Conservation (phyloP, 2,329 filamentous ascomycete genomes). For the Hortaea sp. region DNA sequence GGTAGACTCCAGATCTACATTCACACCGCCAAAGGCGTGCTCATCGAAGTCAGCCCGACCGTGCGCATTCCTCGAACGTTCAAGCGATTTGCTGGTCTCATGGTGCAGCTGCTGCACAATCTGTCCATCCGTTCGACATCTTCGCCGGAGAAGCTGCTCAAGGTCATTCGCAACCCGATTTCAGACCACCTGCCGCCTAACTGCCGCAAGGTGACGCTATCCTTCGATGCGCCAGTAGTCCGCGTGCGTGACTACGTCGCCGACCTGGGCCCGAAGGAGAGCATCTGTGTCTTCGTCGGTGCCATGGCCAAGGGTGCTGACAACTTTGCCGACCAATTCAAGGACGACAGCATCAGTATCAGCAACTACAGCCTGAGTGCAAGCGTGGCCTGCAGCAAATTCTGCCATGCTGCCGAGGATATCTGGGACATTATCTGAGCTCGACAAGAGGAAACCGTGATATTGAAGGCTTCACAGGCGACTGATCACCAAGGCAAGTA, state of each 20-base stretch:
- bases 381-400: constrained; percentile 98
- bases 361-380: constrained; percentile 96
- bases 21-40: constrained; percentile 89
- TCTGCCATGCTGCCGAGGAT: constrained; percentile 96
- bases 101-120: constrained; percentile 95
- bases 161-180: constrained; percentile 96
- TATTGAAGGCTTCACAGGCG: not conserved
- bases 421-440: constrained; percentile 82
- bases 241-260: constrained; percentile 84
- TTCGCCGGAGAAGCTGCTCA: constrained; percentile 92
- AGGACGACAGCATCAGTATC: constrained; percentile 96
- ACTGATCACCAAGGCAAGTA: constrained; percentile 13
- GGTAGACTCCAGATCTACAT: constrained; percentile 98
- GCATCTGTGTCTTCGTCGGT: constrained; percentile 93
- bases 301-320: constrained; percentile 97
- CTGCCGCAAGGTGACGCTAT: constrained; percentile 94
- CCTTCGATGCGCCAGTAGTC: constrained; percentile 82
- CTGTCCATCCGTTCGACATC: constrained; percentile 93
- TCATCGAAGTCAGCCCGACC: constrained; percentile 96
- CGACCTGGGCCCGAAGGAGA: constrained; percentile 68
- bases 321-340: constrained; percentile 86
- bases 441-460: too few species aligned
- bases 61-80: constrained; percentile 97
- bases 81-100: constrained; percentile 95
- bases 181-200: constrained; percentile 94